Evolutionary conservation across 768 basidiomycete genomes (phyloP).

Genomic region (Obba rivulosa): DNA sequence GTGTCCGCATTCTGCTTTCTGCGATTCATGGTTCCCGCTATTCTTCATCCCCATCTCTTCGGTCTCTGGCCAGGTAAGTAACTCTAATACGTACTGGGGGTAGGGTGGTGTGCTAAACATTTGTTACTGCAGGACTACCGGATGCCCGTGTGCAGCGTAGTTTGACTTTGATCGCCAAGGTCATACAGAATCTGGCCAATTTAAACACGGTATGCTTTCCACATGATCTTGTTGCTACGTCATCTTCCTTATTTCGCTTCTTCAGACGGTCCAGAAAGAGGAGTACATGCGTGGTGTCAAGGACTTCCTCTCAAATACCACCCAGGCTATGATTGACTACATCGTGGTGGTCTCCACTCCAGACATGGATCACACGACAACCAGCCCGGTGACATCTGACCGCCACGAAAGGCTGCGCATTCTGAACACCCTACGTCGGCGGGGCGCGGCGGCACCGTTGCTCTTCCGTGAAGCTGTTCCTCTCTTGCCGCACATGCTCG

Average conservation of each 20-base stretch:
- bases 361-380: constrained; percentile 16
- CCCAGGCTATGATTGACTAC: constrained; percentile 75
- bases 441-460: constrained; percentile 47
- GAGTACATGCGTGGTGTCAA: constrained; percentile 78
- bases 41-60: constrained; percentile 84
- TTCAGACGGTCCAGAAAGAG: constrained; percentile 64
- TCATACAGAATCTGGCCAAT: constrained; percentile 87
- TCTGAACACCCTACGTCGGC: constrained; percentile 50
- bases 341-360: constrained; percentile 66
- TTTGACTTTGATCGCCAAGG: constrained; percentile 80
- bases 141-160: constrained; percentile 66
- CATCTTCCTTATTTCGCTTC: neutral
- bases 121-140: constrained; percentile 51
- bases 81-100: neutral
- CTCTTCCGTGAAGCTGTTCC: constrained; percentile 70
- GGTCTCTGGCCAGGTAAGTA: constrained; percentile 65
- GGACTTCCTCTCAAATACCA: constrained; percentile 61
- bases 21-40: constrained; percentile 85
- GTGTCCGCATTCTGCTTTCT: constrained; percentile 89
- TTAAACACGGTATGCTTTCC: constrained; percentile 55
- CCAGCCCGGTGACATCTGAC: constrained; percentile 6
- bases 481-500: constrained; percentile 66
- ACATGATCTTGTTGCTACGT: neutral
- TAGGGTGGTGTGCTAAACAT: neutral
- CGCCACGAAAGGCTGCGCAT: constrained; percentile 42